Conservation (phyloP, 2,329 filamentous ascomycete genomes). For the Orbilia brochopaga region DNA sequence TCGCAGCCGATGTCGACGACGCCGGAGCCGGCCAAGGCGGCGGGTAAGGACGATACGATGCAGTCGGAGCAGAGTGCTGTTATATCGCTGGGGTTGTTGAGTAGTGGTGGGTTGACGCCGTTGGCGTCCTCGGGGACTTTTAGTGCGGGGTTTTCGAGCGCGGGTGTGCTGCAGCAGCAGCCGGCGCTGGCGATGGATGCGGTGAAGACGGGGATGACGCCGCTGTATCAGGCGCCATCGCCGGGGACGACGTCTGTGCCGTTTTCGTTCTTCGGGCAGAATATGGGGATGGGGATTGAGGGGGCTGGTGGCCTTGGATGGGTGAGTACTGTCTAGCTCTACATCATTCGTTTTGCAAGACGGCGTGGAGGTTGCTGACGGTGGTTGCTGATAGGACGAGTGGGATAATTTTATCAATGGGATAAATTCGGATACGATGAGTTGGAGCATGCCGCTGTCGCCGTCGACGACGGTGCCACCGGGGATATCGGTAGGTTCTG, state of each 20-base stretch:
- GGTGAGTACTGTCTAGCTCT: slow-evolving; percentile 35
- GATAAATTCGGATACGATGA: slow-evolving; percentile 52
- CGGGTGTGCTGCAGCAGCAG: slow-evolving; percentile 39
- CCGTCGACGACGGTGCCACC: slow-evolving; percentile 16
- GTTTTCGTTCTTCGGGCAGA: slow-evolving; percentile 48
- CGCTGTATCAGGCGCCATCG: slow-evolving; percentile 45
- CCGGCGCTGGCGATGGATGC: slow-evolving; percentile 49
- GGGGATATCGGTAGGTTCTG: slow-evolving; percentile 23
- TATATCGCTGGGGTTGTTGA: slow-evolving; percentile 52
- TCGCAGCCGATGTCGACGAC: slow-evolving; percentile 46
- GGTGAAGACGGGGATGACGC: slow-evolving; percentile 40
- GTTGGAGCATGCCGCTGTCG: slow-evolving; percentile 43
- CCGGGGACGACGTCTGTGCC: slow-evolving; percentile 20
- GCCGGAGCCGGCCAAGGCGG: slow-evolving; percentile 35
- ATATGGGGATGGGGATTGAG: slow-evolving; percentile 51
- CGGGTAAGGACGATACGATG: slow-evolving; percentile 32
- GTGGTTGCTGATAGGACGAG: slow-evolving; percentile 50
- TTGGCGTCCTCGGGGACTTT: slow-evolving; percentile 21
- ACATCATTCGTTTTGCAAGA: neutral
- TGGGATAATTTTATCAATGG: slow-evolving; percentile 55
- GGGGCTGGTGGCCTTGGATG: slow-evolving; percentile 52
- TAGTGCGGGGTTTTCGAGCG: slow-evolving; percentile 40
- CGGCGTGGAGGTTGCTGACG: neutral
- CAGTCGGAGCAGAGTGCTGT: slow-evolving; percentile 51
- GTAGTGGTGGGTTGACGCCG: slow-evolving; percentile 35